Base-by-base conservation (phyloP, 305 asterid genomes). In the Rubia balearica region DNA sequence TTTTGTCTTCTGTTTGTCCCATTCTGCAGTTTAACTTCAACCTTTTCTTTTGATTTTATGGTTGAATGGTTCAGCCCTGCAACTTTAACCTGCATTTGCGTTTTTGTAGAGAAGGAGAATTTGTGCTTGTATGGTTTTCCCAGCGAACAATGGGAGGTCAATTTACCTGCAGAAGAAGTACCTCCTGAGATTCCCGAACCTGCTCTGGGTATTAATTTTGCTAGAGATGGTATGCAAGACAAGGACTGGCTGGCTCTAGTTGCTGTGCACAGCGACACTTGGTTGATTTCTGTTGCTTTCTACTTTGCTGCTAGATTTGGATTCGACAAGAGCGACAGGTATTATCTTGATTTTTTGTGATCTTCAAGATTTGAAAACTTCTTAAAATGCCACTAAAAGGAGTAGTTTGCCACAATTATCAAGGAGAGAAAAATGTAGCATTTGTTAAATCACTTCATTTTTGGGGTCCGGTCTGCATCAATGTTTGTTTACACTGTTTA, bases 101-200 rank as follows among this genome's bases (percentile, higher is more conserved):
- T 49, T 60, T 62, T 45, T 73, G 49, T 80, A 79, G 85, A 81
- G 74, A 81, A 84, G 79, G 85, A 83, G 82, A 81, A 84, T 65
- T 77, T 84, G 78, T 79, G 85, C 73, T 63, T 84, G 78, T 84
- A 77, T 77, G 88, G 85, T 45, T 73, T 77, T 71, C 84, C 85
- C 45, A 77, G 75, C 46, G 83, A 81, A 77, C 81, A 69, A 57
- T 83, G 84, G 88, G 83, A 71, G 75, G 83, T 84, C 33, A 81
- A 75, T 76, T 73, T 84, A 42, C 88, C 83, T 12, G 80, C 84
- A 24, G 84, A 81, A 61, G 85, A 83, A 73, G 78, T 80, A 57
- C 88, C 88, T 68, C 84, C 84, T 53, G 78, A 80, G 71, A 81
- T 84, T 16, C 88, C 85, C 1, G 85, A 81, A 64, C 88, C 84